Conservation (phyloP, 2,329 filamentous ascomycete species). For the Pyrenophora teres region DNA sequence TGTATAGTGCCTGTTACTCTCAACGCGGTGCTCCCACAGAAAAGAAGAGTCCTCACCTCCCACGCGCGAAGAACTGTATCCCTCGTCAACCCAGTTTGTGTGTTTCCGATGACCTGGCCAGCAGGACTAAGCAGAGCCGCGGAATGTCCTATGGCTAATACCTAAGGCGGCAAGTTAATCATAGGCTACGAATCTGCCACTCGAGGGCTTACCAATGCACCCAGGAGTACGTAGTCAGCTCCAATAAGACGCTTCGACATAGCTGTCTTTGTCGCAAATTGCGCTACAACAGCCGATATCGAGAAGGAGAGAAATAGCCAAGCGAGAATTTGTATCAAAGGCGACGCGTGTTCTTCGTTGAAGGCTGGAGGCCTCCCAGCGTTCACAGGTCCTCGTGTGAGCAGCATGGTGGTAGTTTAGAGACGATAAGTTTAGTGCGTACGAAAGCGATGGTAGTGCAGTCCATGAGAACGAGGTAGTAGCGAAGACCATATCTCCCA, state of each 20-base stretch:
- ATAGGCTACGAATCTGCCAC: rapidly evolving
- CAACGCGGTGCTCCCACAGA: not conserved
- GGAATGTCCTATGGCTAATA: constrained; percentile 2
- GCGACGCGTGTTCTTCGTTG: constrained; percentile 5
- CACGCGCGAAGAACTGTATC: not conserved
- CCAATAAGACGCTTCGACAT: constrained; percentile 1
- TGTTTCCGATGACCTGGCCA: constrained; percentile 11
- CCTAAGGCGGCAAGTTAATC: not conserved
- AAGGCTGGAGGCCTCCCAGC: not conserved
- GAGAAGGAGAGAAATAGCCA: constrained; percentile 14
- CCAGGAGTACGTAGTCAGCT: constrained; percentile 4
- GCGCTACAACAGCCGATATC: not conserved
- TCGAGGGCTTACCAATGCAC: not conserved
- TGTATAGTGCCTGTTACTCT: constrained; percentile 1
- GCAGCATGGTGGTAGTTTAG: not conserved
- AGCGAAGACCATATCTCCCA: not conserved
- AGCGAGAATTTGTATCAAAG: constrained; percentile 10
- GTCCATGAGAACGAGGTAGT: not conserved
- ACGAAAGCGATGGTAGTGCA: too few species aligned
- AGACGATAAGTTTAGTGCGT: too few species aligned
- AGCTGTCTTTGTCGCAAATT: constrained; percentile 12
- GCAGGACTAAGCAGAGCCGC: constrained; percentile 6
- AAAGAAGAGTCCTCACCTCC: not conserved
- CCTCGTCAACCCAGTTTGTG: not conserved
- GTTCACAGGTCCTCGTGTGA: not conserved